These are phyloP conservation scores for Chaetomium globosum DNA, from an alignment of 2,329 filamentous ascomycete species.

Conservation along the genomic window DNA sequence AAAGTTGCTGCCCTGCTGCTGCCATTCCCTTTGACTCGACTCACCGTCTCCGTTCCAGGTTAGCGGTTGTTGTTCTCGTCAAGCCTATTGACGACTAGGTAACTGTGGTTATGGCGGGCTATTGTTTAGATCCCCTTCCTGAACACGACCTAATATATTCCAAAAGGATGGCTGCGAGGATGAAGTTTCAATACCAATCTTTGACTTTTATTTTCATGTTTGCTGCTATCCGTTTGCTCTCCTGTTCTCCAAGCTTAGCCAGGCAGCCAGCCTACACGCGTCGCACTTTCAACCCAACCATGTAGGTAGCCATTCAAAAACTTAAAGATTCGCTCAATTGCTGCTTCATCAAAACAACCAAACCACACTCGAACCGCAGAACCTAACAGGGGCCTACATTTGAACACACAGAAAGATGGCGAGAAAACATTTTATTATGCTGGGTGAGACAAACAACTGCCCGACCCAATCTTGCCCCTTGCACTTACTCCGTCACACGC, in stretches of 20 bases:
- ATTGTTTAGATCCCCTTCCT: background rate
- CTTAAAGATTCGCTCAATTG: background rate
- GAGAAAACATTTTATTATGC: constrained; percentile 27
- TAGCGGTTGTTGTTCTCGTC: background rate
- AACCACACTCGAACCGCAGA: background rate
- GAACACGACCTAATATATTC: background rate
- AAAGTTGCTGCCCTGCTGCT: too few species aligned
- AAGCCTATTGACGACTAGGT: background rate
- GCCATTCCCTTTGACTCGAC: too few species aligned
- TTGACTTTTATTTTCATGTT: background rate
- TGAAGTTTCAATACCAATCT: background rate
- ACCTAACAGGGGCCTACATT: background rate
- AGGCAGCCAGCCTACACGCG: constrained; percentile 11
- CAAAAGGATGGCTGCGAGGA: background rate
- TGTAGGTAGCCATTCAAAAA: background rate
- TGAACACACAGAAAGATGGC: constrained; percentile 22
- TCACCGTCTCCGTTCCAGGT: too few species aligned
- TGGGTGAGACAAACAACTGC: constrained; percentile 22
- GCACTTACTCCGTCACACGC: background rate
- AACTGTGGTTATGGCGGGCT: background rate
- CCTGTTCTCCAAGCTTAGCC: background rate
- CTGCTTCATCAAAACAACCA: background rate
- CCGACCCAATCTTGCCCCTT: background rate
- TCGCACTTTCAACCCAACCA: background rate
- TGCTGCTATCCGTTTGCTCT: background rate